These are phyloP conservation scores for Novymonas esmeraldas DNA, from an alignment of 208 protist genomes.

Conservation along the genomic window DNA sequence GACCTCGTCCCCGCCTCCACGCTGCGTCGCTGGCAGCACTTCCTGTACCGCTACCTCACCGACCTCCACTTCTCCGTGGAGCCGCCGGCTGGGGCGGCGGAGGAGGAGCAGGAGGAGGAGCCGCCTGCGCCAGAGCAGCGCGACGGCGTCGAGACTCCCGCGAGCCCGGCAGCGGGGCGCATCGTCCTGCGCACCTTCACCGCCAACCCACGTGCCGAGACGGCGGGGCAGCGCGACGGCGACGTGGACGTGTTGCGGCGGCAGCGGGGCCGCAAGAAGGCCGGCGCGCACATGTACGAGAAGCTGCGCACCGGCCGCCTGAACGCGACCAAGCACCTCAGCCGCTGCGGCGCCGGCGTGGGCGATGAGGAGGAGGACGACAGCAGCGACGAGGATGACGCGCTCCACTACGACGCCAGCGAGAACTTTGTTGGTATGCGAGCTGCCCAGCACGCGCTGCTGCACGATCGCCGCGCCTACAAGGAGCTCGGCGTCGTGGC, in stretches of 20 bases:
- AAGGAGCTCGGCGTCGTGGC: constrained; percentile 73
- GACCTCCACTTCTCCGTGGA: constrained; percentile 45
- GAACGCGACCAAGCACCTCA: constrained; percentile 22
- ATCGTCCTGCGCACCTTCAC: constrained; percentile 84
- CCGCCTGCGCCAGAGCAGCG: background rate
- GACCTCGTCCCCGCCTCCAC: constrained; percentile 80
- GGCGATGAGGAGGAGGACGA: constrained; percentile 23
- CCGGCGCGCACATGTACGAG: constrained; percentile 74
- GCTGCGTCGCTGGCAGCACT: constrained; percentile 72
- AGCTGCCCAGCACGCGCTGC: constrained; percentile 56
- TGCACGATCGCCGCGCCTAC: constrained; percentile 48
- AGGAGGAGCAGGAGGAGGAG: background rate
- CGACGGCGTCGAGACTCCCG: background rate
- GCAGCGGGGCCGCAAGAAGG: constrained; percentile 56
- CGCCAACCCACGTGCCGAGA: constrained; percentile 59
- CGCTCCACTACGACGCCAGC: constrained; percentile 38
- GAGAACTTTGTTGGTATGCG: constrained; percentile 82
- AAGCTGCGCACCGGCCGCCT: constrained; percentile 70
- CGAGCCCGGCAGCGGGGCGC: background rate
- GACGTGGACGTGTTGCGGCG: constrained; percentile 41
- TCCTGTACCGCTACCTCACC: constrained; percentile 64
- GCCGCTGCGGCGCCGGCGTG: constrained; percentile 1
- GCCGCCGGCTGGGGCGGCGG: constrained; percentile 3
- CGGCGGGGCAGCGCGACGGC: constrained; percentile 41
- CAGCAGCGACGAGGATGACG: constrained; percentile 32